Evolutionary conservation across 768 basidiomycete species (phyloP).

Genomic region (Sistotremastrum suecicum): DNA sequence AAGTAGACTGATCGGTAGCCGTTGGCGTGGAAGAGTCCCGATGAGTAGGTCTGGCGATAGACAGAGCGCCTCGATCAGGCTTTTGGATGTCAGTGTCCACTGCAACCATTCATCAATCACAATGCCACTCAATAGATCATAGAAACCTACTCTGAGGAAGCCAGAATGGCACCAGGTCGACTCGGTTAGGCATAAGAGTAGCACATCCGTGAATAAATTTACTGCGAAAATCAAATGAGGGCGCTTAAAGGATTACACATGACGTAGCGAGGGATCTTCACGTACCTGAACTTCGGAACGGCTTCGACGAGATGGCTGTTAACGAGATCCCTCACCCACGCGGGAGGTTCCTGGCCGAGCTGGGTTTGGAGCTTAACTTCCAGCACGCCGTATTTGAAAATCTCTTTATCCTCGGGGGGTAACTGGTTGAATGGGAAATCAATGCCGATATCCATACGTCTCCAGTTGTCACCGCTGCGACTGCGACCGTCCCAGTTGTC

Average conservation of each 20-base stretch:
- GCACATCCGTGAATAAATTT: constrained; percentile 97
- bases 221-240: constrained; percentile 22
- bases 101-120: constrained; percentile 13
- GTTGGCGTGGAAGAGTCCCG: constrained; percentile 18
- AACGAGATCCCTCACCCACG: constrained; percentile 95
- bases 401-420: constrained; percentile 64
- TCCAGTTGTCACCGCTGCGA: constrained; percentile 85
- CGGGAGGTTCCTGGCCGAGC: constrained; percentile 85
- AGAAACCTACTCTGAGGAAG: constrained; percentile 68
- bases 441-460: constrained; percentile 85
- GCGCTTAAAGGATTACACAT: neutral
- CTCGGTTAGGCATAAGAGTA: constrained; percentile 79
- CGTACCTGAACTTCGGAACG: constrained; percentile 90
- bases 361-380: constrained; percentile 98
- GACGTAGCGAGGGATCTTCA: neutral
- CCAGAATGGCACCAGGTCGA: constrained; percentile 98
- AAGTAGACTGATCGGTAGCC: constrained; percentile 31
- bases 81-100: constrained; percentile 96
- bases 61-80: constrained; percentile 65
- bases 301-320: constrained; percentile 92
- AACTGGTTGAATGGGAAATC: constrained; percentile 81
- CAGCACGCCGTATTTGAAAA: constrained; percentile 88
- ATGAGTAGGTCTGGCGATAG: constrained; percentile 55
- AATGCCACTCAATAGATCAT: neutral
- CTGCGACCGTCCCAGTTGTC: constrained; percentile 84